Conservation (phyloP, 192 early-diverging fungal genomes). For the Neocallimastix lanati region DNA sequence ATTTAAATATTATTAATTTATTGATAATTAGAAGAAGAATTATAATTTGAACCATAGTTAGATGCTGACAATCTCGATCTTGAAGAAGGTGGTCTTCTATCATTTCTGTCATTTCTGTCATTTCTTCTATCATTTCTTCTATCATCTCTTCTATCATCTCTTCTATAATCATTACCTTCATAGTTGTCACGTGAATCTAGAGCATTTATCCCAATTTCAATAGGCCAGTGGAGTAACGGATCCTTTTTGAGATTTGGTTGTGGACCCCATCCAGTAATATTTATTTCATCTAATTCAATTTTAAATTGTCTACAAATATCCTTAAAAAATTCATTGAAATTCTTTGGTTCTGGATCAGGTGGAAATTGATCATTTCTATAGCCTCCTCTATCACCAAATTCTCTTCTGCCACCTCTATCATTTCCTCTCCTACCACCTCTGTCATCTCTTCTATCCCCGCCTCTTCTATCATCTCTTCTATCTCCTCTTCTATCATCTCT, state of each 20-base stretch:
- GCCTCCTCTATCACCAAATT: too few relatives aligned
- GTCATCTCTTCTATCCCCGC: too few relatives aligned
- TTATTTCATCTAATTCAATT: not conserved
- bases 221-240: not conserved
- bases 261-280: not conserved
- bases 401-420: not conserved
- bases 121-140: not conserved
- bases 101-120: too few relatives aligned
- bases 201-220: not conserved
- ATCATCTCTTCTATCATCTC: too few relatives aligned
- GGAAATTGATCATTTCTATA: too few relatives aligned
- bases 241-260: not conserved
- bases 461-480: too few relatives aligned
- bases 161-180: not conserved
- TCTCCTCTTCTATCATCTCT: not conserved
- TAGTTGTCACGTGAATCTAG: not conserved
- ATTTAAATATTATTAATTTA: not conserved
- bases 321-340: not conserved
- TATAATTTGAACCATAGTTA: not conserved
- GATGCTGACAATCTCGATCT: not conserved
- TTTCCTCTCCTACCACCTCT: not conserved
- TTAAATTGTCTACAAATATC: not conserved
- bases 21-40: too few relatives aligned
- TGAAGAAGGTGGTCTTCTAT: not conserved
- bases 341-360: too few relatives aligned